Conservation (phyloP, 2,329 filamentous ascomycete genomes). For the Exophiala sp. region DNA sequence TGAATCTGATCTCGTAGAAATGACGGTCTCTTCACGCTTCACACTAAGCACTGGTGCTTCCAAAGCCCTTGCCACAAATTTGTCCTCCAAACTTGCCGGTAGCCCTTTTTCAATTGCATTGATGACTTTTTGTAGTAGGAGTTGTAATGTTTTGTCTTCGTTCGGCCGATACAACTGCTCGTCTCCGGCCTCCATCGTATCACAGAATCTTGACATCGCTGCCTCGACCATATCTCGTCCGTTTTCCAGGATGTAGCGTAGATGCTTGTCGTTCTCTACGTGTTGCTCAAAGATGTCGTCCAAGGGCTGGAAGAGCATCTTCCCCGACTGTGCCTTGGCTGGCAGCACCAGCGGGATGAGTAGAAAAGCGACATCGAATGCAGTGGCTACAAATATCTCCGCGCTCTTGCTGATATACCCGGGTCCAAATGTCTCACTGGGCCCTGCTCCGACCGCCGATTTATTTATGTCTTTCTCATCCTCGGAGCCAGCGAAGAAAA, state of each 20-base stretch:
- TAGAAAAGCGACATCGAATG: slow-evolving; percentile 80
- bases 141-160: slow-evolving; percentile 63
- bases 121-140: slow-evolving; percentile 68
- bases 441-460: slow-evolving; percentile 1
- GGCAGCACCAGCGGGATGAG: slow-evolving; percentile 67
- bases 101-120: slow-evolving; percentile 63
- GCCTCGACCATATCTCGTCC: slow-evolving; percentile 52
- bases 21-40: slow-evolving; percentile 53
- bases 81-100: slow-evolving; percentile 78
- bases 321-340: slow-evolving; percentile 41
- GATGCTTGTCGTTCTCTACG: slow-evolving; percentile 39
- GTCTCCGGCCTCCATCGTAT: slow-evolving; percentile 76
- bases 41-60: slow-evolving; percentile 72
- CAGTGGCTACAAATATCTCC: slow-evolving; percentile 78
- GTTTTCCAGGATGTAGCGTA: slow-evolving; percentile 41
- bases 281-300: slow-evolving; percentile 49
- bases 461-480: slow-evolving; percentile 24
- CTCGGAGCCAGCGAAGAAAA: slow-evolving; percentile 44
- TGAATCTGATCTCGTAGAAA: slow-evolving; percentile 28
- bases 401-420: slow-evolving; percentile 63
- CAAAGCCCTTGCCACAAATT: slow-evolving; percentile 71
- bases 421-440: slow-evolving; percentile 9
- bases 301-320: slow-evolving; percentile 45
- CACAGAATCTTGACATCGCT: slow-evolving; percentile 70
- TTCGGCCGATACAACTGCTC: slow-evolving; percentile 82